These are phyloP conservation scores for Platanthera zijinensis DNA, from an alignment of 106 monocot genomes.

Conservation along the genomic window DNA sequence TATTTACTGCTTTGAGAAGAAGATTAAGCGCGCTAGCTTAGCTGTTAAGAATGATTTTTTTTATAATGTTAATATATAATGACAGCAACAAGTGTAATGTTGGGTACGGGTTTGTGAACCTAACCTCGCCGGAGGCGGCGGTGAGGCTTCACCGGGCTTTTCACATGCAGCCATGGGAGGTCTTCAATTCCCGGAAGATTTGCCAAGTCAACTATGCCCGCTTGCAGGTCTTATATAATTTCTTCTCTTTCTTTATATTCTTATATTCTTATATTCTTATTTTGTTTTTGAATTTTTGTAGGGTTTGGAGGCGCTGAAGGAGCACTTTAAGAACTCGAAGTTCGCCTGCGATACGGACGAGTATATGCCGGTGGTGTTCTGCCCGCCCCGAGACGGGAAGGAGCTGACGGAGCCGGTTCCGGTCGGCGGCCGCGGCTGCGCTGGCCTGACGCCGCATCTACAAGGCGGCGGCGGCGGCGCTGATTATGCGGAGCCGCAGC, in stretches of 20 bases:
- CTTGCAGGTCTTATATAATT: constrained; percentile 44
- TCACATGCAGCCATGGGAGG: constrained; percentile 90
- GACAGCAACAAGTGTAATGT: constrained; percentile 99
- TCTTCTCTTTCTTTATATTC: not conserved
- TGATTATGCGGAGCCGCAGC: not conserved
- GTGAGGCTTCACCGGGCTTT: constrained; percentile 84
- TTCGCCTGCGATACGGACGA: constrained; percentile 95
- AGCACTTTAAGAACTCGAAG: constrained; percentile 93
- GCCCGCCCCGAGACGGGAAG: constrained; percentile 79
- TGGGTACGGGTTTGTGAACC: constrained; percentile 94
- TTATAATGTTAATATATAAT: not conserved
- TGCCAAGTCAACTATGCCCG: constrained; percentile 98
- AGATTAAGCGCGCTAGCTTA: too few relatives aligned
- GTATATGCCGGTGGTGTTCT: constrained; percentile 95
- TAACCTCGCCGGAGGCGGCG: constrained; percentile 85
- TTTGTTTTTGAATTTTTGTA: constrained; percentile 6
- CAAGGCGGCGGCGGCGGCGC: not conserved
- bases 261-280: too few relatives aligned
- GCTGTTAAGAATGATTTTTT: too few relatives aligned
- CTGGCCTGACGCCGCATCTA: not conserved
- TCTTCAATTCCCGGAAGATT: constrained; percentile 98
- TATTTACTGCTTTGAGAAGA: too few relatives aligned
- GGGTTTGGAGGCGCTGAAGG: constrained; percentile 95
- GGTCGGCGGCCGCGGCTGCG: constrained; percentile 39
- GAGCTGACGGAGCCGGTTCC: constrained; percentile 51